A percentile compares a stretch with the other conserved stretches of the same genome.
phyloP scores from a whole-genome alignment of 2,329 filamentous ascomycete genomes.

The Botrytis fragariae region DNA sequence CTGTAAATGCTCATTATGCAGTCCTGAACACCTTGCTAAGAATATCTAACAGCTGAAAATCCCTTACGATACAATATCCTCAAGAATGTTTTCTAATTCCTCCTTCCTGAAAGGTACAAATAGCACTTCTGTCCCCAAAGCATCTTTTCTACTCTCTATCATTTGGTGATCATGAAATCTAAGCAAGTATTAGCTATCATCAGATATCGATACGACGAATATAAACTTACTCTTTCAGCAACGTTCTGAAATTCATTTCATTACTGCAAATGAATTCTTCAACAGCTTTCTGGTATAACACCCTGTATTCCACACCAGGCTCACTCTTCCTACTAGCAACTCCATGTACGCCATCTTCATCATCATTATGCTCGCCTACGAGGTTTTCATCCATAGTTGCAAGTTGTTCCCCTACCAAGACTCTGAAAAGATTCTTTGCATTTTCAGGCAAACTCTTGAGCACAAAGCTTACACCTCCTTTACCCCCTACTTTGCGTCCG shows the following conservation, averaged over 20 bases:
- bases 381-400: constrained; percentile 58
- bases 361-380: constrained; percentile 49
- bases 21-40: constrained; percentile 21
- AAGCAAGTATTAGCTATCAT: constrained; percentile 15
- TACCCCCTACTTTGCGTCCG: constrained; percentile 75
- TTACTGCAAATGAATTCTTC: constrained; percentile 97
- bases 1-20: constrained; percentile 7
- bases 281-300: constrained; percentile 90
- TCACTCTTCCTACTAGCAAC: constrained; percentile 33
- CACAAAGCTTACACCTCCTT: constrained; percentile 89
- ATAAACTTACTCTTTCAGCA: constrained; percentile 77
- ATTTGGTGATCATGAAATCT: constrained; percentile 97
- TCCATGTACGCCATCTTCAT: constrained; percentile 36
- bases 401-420: constrained; percentile 82
- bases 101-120: constrained; percentile 83
- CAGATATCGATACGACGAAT: constrained; percentile 31
- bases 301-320: constrained; percentile 80
- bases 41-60: constrained; percentile 4
- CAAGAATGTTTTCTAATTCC: constrained; percentile 83
- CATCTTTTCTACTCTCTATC: constrained; percentile 85
- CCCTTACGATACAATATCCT: constrained; percentile 54
- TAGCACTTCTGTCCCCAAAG: constrained; percentile 78
- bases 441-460: constrained; percentile 89
- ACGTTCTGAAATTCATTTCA: constrained; percentile 89
- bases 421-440: constrained; percentile 78